Percentiles rank a stretch among this genome's conserved stretches.
These are phyloP conservation scores for Ceratobasidium sp. DNA, from an alignment of 1,284 basidiomycete genomes.

Conservation along the genomic window DNA sequence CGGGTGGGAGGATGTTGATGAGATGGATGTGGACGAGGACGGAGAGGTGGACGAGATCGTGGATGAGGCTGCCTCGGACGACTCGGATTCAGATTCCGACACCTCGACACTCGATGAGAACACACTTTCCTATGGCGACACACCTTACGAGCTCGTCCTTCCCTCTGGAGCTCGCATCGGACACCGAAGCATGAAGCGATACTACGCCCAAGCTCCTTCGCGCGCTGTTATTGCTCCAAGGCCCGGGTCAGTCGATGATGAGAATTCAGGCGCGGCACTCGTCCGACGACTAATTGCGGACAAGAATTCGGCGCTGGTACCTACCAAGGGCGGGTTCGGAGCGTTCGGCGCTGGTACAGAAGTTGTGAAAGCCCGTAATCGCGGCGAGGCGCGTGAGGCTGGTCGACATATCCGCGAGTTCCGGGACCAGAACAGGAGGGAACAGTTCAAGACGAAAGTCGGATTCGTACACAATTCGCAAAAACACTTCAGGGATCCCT, in stretches of 20 bases:
- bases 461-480: conserved; percentile 86
- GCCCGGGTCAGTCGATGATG: conserved; percentile 57
- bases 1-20: conserved; percentile 71
- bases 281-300: conserved; percentile 82
- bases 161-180: conserved; percentile 94
- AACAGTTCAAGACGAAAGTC: conserved; percentile 88
- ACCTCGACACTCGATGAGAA: conserved; percentile 57
- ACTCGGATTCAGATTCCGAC: conserved; percentile 60
- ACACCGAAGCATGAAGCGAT: conserved; percentile 88
- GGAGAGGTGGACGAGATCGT: conserved; percentile 50
- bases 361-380: conserved; percentile 91
- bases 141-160: conserved; percentile 90
- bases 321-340: conserved; percentile 87
- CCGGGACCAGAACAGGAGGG: conserved; percentile 81
- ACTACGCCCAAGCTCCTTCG: conserved; percentile 80
- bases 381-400: conserved; percentile 94
- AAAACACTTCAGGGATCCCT: conserved; percentile 81
- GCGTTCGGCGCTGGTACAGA: conserved; percentile 85
- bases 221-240: conserved; percentile 56
- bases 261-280: conserved; percentile 78
- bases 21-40: conserved; percentile 50
- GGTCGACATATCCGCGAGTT: conserved; percentile 89
- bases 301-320: conserved; percentile 85
- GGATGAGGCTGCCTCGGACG: conserved; percentile 55
- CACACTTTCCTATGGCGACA: conserved; percentile 78